Base-by-base conservation (phyloP, 2,329 filamentous ascomycete genomes). In the Fusarium sp. region DNA sequence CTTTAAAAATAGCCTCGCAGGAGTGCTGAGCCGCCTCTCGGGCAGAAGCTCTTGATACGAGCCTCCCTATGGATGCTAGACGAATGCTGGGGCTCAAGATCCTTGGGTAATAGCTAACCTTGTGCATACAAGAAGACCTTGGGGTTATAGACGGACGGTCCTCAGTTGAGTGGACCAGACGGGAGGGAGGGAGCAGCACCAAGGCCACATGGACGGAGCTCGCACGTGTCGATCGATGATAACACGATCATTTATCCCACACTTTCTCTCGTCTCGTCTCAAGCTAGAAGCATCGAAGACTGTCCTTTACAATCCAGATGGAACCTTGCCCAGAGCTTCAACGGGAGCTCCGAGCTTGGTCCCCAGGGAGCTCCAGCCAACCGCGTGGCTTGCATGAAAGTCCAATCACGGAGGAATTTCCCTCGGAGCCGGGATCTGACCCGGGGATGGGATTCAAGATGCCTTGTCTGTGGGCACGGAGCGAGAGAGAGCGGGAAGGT, bases 361-460 rank as follows among this genome's bases (percentile, higher is more conserved):
- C 25, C 36, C 18, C 42, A 53, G 18, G 50, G 23, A 38, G 8
- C 7, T 56, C 53, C 23, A 27, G 23, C 33, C 20, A 56, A 27
- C 53, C 34, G 53, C 53, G 34, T 56, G 34, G 53, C 18, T 56
- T 54, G 60, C 56, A 68, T 65, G 20, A 46, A 70, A 68, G 20
- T 44, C 34, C 59, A 68, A 68, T 68, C 59, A 68, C 60, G 61
- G 53, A 64, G 46, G 40, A 60, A 64, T 70, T 53, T 25, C 44
- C 46, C 40, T 61, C 53, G 29, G 50, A 61, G 34, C 56, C 56
- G 56, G 56, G 56, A 18, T 36, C 33, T 27, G 51, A 50, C 36
- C 55, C 51, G 46, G 54, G 36, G 49, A 33, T 16, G 46, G 49
- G n/a, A 16, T 29, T 60, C 23, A 42, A 13, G 33, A 23, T 51